Base-by-base conservation (phyloP, 2,329 filamentous ascomycete genomes). In the Periconia macrospinosa region DNA sequence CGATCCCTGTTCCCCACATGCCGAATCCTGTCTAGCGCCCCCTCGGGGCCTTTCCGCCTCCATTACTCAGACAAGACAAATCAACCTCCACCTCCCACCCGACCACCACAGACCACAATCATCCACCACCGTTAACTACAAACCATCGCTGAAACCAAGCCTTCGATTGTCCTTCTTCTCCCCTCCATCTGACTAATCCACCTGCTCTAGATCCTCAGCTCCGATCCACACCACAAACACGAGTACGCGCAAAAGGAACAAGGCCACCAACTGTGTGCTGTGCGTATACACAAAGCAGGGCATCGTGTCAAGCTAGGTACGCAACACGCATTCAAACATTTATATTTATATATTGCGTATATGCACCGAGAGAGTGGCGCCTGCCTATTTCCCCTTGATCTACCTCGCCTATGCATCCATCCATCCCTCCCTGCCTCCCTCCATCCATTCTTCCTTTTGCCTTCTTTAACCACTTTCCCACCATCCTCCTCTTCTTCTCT, bases 61-160 rank as follows among this genome's bases (percentile, higher is more conserved):
- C 43, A 69, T 70, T 69, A 69, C 53, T 69, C 62, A 71, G 66
- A 53, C 65, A 67, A 66, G 60, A 70, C 67, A 60, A 70, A 71
- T 65, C 67, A 66, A 30, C 10, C 10, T 19, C 33, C 49, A 41
- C 27, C 48, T 23, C 33, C 20, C 47, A n/a, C 11, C n/a, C n/a
- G n/a, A n/a, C n/a, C n/a, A n/a, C 20, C 41, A 19, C 42, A 45
- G 30, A 8, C 30, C 13, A 13, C 8, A 33, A 13, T 33, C 30
- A 8, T 13, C 13, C 30, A 33, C 8, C 30, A 33, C n/a, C n/a
- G n/a, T n/a, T n/a, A n/a, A n/a, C n/a, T n/a, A 33, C 13, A 7
- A 13, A 7, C 30, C 30, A 33, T 33, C 30, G 30, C 7, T 8
- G 8, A 33, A 33, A 33, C 30, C 30, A 33, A 33, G 30, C 30